These are phyloP conservation scores for Collybia sordida DNA, from an alignment of 768 basidiomycete genomes.

Conservation along the genomic window DNA sequence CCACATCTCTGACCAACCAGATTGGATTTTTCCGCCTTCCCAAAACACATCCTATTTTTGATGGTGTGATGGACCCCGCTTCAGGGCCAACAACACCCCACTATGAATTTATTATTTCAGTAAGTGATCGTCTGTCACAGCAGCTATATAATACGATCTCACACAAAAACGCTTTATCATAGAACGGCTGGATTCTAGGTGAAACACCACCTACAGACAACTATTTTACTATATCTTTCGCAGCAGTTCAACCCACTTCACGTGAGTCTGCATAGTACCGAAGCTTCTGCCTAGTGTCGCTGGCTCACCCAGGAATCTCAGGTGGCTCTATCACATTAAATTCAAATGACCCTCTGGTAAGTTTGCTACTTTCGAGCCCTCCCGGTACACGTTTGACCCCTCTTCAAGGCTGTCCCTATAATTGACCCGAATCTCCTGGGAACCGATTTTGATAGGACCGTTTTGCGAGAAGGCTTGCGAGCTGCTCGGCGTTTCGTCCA, in stretches of 20 bases:
- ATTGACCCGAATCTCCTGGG: constrained; percentile 15
- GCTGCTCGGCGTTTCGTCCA: constrained; percentile 12
- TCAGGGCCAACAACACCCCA: constrained; percentile 31
- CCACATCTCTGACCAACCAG: background rate
- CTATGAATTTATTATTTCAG: constrained; percentile 29
- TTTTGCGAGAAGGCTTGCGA: constrained; percentile 14
- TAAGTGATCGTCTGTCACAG: constrained; percentile 4
- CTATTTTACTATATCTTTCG: background rate
- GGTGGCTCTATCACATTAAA: constrained; percentile 11
- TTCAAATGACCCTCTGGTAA: constrained; percentile 7
- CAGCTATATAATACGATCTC: background rate
- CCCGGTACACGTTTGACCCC: too few species aligned
- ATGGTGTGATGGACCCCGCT: constrained; percentile 22
- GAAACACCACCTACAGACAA: background rate
- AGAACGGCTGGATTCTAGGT: constrained; percentile 12
- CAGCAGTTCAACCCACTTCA: background rate
- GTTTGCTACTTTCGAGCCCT: constrained; percentile 18
- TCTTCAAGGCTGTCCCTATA: constrained; percentile 3
- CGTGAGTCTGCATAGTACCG: constrained; percentile 9
- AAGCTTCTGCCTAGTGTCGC: constrained; percentile 11
- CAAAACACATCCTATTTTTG: too few species aligned
- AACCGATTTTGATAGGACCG: constrained; percentile 9
- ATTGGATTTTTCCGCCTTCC: too few species aligned
- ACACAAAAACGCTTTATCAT: background rate
- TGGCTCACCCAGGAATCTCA: too few species aligned